Conservation (phyloP, 78 protist species). For the Polysphondylium violaceum region DNA sequence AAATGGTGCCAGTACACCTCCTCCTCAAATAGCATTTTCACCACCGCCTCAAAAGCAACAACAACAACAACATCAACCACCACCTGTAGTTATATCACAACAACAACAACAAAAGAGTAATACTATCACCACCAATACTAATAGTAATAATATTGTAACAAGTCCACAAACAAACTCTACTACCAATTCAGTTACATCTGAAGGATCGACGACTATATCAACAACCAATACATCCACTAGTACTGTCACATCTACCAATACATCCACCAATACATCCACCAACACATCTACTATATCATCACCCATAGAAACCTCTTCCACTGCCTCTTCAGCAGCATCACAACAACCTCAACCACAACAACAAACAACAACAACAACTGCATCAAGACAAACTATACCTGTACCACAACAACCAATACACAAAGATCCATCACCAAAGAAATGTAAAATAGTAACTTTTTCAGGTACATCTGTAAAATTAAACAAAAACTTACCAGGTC, state of each 20-base stretch:
- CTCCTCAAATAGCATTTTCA: neutral
- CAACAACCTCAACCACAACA: constrained; percentile 18
- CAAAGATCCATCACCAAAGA: constrained; percentile 6
- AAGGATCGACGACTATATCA: neutral
- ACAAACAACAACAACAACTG: constrained; percentile 14
- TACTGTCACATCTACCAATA: constrained; percentile 28
- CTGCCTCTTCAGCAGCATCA: neutral
- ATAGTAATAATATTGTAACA: no score
- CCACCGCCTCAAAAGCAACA: constrained; percentile 7
- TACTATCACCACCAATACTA: no score
- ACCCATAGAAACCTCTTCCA: neutral
- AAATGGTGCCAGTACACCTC: neutral
- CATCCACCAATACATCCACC: neutral
- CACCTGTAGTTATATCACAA: neutral
- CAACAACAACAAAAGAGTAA: no score
- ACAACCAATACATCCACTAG: neutral
- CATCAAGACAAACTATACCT: constrained; percentile 8
- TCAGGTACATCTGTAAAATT: constrained; percentile 68
- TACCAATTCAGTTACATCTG: neutral
- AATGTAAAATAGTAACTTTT: constrained; percentile 80
- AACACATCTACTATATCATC: constrained; percentile 5
- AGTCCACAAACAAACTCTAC: neutral
- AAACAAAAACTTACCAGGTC: constrained; percentile 9
- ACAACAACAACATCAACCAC: constrained; percentile 13
- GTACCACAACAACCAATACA: constrained; percentile 27